These are phyloP conservation scores for Caryopteris hybrid DNA, from an alignment of 305 asterid species.

Conservation along the genomic window DNA sequence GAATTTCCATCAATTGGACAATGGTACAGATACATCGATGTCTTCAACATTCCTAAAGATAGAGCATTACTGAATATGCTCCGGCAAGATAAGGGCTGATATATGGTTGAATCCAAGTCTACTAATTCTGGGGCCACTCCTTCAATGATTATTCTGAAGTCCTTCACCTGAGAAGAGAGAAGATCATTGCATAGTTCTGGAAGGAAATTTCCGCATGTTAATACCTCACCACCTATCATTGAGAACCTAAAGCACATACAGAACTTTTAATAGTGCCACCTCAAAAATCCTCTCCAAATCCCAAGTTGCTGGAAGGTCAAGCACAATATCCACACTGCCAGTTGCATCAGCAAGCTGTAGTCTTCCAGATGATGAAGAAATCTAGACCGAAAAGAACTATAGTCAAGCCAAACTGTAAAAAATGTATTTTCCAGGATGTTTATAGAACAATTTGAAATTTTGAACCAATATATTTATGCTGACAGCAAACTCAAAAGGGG, in stretches of 20 bases:
- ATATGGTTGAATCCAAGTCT: conserved; percentile 29
- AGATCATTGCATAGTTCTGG: neutral
- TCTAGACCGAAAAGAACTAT: conserved; percentile 38
- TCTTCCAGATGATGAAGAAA: conserved; percentile 74
- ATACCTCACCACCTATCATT: neutral
- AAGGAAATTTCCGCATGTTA: neutral
- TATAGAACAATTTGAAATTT: neutral
- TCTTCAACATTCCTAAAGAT: conserved; percentile 29
- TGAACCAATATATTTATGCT: neutral
- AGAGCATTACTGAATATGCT: conserved; percentile 52
- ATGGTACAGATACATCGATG: conserved; percentile 43
- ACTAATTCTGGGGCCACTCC: conserved; percentile 46
- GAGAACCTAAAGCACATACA: conserved; percentile 3
- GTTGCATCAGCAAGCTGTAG: conserved; percentile 89
- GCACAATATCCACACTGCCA: conserved; percentile 64
- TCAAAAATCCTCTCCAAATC: conserved; percentile 50
- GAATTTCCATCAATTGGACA: conserved; percentile 34
- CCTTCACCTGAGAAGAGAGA: conserved; percentile 47
- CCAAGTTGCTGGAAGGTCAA: conserved; percentile 55
- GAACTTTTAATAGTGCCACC: conserved; percentile 39
- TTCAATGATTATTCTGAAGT: conserved; percentile 53
- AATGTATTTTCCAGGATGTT: neutral
- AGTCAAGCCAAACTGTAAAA: conserved; percentile 14
- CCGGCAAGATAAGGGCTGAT: conserved; percentile 58
- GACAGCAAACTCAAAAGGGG: neutral